Conservation (phyloP, 1,139 yeast genomes). For the Blastobotrys malaysiensis region DNA sequence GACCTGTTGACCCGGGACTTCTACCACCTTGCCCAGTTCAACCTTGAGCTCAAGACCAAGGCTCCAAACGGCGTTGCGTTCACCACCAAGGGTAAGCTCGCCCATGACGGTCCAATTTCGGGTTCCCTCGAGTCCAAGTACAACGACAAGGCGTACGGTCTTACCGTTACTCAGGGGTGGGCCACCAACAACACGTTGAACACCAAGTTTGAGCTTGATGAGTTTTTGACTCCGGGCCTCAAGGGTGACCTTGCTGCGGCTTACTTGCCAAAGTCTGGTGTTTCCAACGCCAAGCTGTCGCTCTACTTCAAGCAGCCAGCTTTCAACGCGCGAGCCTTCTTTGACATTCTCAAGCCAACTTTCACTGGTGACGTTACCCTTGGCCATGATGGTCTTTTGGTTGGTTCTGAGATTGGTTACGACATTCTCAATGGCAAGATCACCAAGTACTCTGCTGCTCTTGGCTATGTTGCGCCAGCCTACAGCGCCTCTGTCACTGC, state of each 20-base stretch:
- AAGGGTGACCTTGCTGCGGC: constrained; percentile 89
- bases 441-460: constrained; percentile 89
- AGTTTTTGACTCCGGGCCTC: constrained; percentile 91
- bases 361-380: constrained; percentile 93
- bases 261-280: constrained; percentile 74
- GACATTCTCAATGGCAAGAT: constrained; percentile 90
- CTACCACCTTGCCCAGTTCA: constrained; percentile 84
- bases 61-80: constrained; percentile 97
- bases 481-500: constrained; percentile 88
- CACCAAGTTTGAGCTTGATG: constrained; percentile 90
- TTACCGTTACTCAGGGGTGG: constrained; percentile 97
- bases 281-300: constrained; percentile 88
- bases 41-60: constrained; percentile 82
- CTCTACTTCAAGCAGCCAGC: constrained; percentile 89
- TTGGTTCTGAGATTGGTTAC: constrained; percentile 96
- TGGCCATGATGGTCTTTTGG: constrained; percentile 94
- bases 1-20: constrained; percentile 87
- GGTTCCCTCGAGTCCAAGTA: constrained; percentile 91
- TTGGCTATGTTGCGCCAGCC: constrained; percentile 86
- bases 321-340: constrained; percentile 90
- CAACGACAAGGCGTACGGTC: constrained; percentile 88
- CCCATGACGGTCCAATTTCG: constrained; percentile 70
- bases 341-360: constrained; percentile 89
- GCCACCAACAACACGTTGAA: constrained; percentile 86
- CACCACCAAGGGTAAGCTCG: constrained; percentile 90